phyloP scores from a whole-genome alignment of 495 filamentous ascomycete genomes.

The Penicillium pancosmium region DNA sequence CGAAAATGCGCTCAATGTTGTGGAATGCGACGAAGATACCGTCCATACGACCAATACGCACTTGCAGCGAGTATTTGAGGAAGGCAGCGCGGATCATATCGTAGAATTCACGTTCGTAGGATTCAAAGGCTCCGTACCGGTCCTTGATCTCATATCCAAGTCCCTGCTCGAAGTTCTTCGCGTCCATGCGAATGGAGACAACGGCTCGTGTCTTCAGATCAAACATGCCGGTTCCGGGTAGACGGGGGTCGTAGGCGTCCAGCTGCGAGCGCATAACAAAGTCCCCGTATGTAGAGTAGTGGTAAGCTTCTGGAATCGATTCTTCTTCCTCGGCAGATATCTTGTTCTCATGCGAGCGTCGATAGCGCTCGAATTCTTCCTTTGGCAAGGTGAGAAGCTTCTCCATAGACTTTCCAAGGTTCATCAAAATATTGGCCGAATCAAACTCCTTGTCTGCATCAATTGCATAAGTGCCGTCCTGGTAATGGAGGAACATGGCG shows the following conservation, averaged over 20 bases:
- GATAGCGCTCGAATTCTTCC: slow-evolving; percentile 82
- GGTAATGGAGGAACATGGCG: slow-evolving; percentile 83
- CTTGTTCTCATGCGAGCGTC: slow-evolving; percentile 62
- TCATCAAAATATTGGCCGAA: slow-evolving; percentile 78
- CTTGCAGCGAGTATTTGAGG: slow-evolving; percentile 95
- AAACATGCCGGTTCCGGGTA: slow-evolving; percentile 94
- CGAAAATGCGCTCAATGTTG: slow-evolving; percentile 93
- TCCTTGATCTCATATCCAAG: slow-evolving; percentile 84
- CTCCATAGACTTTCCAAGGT: slow-evolving; percentile 94
- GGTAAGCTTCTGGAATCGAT: slow-evolving; percentile 71
- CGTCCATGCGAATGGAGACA: slow-evolving; percentile 84
- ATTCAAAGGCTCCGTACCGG: slow-evolving; percentile 76
- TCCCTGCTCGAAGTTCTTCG: slow-evolving; percentile 68
- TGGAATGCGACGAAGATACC: slow-evolving; percentile 99
- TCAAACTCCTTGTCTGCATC: slow-evolving; percentile 97
- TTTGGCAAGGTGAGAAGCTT: slow-evolving; percentile 86
- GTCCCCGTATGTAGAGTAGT: slow-evolving; percentile 87
- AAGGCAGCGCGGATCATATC: slow-evolving; percentile 96
- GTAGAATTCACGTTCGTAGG: slow-evolving; percentile 92
- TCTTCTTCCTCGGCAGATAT: slow-evolving; percentile 66
- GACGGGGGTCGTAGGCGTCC: slow-evolving; percentile 82
- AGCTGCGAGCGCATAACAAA: slow-evolving; percentile 96
- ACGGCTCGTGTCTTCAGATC: slow-evolving; percentile 96
- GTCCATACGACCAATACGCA: slow-evolving; percentile 96
- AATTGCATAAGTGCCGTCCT: slow-evolving; percentile 88